Evolutionary conservation across 495 filamentous ascomycete species (phyloP), one percentile per base, ranked within the genome.

Genomic region (Talaromyces proteolyticus): DNA sequence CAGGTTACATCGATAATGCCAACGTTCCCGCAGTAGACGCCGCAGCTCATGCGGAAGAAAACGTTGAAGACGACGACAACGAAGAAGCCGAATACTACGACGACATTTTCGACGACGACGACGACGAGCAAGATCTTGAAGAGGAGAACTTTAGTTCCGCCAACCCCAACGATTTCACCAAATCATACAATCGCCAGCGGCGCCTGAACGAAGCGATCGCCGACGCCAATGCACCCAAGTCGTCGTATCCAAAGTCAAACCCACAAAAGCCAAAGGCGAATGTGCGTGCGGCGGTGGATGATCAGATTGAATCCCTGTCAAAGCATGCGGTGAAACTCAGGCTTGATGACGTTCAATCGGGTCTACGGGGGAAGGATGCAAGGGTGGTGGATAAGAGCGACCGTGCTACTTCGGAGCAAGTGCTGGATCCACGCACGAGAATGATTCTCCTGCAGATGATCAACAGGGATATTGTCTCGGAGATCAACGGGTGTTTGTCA

Each of bases 381-480:
- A 62, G 66, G 61, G 70, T 66, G 53, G 68, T 68, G 59, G 93
- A 98, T 67, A 92, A 89, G 69, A 83, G 86, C 51, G 91, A 97
- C 61, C 83, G 93, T 47, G 93, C 93, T 45, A 98, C 93, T 3
- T 88, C 76, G 53, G 93, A 97, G 63, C 87, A 95, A 61, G 93
- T 97, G 25, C 72, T 98, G 53, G 93, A 98, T 68, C 88, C 90
- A 26, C 80, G 89, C 21, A 97, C 93, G 22, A 84, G 91, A 47
- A 95, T 95, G 89, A 92, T 97, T 42, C 73, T 98, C 34, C 72
- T 95, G 51, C 88, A 96, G 68, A 85, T 97, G 78, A 92, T 97
- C 69, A 96, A 96, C 61, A 79, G 87, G 3, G 80, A 82, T 19
- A 66, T 91, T 43, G 76, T 96, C 14, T 80, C 88, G 17, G 88